phyloP scores from a whole-genome alignment of 176 grass and related monocot genomes.

The Rhynchospora pubera region DNA sequence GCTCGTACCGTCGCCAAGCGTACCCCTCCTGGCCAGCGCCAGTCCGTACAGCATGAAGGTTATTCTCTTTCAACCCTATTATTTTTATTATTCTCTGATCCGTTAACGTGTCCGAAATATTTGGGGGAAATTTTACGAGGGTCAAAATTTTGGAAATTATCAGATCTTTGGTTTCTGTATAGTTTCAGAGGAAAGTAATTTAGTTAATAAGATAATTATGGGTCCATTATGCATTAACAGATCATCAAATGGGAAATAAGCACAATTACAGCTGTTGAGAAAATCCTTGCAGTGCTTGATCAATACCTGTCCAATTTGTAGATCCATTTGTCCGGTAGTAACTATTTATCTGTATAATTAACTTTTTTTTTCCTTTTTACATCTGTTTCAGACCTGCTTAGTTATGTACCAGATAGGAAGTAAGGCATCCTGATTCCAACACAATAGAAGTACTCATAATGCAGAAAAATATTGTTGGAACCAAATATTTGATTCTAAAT shows the following conservation, averaged over 20 bases:
- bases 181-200: neutral
- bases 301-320: neutral
- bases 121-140: neutral
- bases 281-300: neutral
- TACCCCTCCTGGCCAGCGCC: constrained; percentile 57
- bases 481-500: neutral
- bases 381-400: neutral
- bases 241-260: neutral
- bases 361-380: neutral
- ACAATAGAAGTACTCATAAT: neutral
- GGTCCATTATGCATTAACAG: neutral
- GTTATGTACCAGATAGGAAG: neutral
- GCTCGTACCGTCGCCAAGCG: constrained; percentile 73
- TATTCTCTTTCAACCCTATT: neutral
- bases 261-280: neutral
- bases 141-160: neutral
- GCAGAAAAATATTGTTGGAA: neutral
- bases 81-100: neutral
- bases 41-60: constrained; percentile 97
- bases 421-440: neutral
- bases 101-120: neutral
- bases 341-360: neutral
- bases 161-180: neutral
- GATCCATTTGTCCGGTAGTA: neutral
- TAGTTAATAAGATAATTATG: neutral